Base-by-base conservation (phyloP, 345 rosid genomes). In the Nephelium lappaceum region DNA sequence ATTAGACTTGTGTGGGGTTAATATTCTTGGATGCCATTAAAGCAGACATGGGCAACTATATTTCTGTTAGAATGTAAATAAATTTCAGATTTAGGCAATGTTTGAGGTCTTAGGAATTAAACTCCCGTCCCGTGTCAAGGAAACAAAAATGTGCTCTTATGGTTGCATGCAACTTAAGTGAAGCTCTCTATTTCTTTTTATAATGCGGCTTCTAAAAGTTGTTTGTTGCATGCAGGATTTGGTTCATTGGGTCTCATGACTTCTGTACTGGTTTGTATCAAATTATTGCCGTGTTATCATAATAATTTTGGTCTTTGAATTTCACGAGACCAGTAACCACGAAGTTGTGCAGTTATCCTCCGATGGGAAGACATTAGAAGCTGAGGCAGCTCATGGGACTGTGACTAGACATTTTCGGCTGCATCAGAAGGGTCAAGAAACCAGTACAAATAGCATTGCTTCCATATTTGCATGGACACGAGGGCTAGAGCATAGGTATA, bases 381-480 rank as follows among this genome's bases (percentile, higher is more conserved):
- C 99, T 78, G 99, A 95, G 81, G 98, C 98, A 41, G 99, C 99
- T 86, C 99, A 93, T 85, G 99, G 99, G 70, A 95, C 98, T 21
- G 99, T 95, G 74, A 96, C 99, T 64, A 86, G 99, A 39, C 99
- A 96, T 91, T 96, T 85, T 80, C 90, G 97, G 78, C 83, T 93
- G 64, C 83, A 93, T 84, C 97, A 96, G 81, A 92, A 90, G 83
- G 98, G 99, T 27, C 96, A 88, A 86, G 99, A 96, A 87, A 96
- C 99, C 76, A 96, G 98, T 83, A 96, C 99, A 63, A 96, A 96
- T 81, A 96, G 99, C 79, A 89, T 93, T 53, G 99, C 99, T 78
- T 96, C 97, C 61, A 92, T 93, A 80, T 96, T 93, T 90, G 97
- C 99, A 16, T 96, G 99, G 98, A 88, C 98, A 67, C 88, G 97